A percentile compares a stretch with the other conserved stretches of the same genome.
phyloP scores from a whole-genome alignment of 1,284 basidiomycete species.

The Cerioporus squamosus region DNA sequence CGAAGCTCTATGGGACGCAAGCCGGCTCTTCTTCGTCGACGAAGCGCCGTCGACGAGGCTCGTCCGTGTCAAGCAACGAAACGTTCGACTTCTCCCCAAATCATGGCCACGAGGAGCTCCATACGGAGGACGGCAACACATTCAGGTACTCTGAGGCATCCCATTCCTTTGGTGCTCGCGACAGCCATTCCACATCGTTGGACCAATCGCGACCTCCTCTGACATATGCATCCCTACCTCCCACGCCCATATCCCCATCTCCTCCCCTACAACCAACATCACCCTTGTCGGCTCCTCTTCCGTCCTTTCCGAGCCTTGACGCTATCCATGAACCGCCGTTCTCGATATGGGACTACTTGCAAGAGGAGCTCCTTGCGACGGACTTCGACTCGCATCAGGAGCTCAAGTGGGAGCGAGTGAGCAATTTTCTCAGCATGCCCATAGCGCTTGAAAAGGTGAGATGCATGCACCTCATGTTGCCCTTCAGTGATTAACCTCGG shows the following conservation, averaged over 20 bases:
- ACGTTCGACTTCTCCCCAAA: conserved; percentile 25
- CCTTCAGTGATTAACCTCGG: too few species aligned
- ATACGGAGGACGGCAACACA: conserved; percentile 27
- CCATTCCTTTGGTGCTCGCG: conserved; percentile 17
- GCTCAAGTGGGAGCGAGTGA: conserved; percentile 96
- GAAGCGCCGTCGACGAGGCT: conserved; percentile 23
- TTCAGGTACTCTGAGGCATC: conserved; percentile 20
- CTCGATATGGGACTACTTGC: conserved; percentile 91
- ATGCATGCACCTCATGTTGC: not conserved
- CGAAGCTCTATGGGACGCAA: conserved; percentile 26
- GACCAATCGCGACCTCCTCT: conserved; percentile 29
- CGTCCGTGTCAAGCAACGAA: conserved; percentile 28
- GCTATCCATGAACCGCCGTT: conserved; percentile 51
- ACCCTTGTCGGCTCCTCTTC: conserved; percentile 19
- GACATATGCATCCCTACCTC: conserved; percentile 71
- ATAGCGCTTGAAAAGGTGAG: conserved; percentile 91
- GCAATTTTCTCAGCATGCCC: conserved; percentile 95
- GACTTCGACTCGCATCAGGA: conserved; percentile 95
- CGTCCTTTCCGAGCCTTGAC: conserved; percentile 27
- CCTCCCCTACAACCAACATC: conserved; percentile 40
- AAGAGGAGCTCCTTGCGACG: conserved; percentile 85
- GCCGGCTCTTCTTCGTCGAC: conserved; percentile 14
- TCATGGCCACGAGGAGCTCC: conserved; percentile 23
- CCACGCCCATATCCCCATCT: conserved; percentile 64
- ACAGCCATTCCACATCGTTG: conserved; percentile 16